A percentile compares a stretch with the other conserved stretches of the same genome.
These are phyloP conservation scores for Prototheca stagnorum DNA, from an alignment of 163 green algal genomes.

Conservation along the genomic window DNA sequence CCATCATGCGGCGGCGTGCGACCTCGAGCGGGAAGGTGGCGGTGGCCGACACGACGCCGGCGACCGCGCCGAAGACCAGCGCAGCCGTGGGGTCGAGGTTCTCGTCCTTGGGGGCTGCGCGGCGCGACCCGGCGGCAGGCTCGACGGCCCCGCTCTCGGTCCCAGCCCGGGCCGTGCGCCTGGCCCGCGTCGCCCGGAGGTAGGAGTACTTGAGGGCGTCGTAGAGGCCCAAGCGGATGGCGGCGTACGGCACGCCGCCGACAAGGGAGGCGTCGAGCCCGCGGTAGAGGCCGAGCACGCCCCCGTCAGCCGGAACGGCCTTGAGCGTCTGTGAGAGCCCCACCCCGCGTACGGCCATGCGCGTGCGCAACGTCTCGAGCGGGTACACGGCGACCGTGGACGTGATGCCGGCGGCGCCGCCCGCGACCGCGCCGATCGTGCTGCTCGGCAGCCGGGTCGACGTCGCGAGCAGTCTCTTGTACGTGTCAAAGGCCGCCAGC, in stretches of 20 bases:
- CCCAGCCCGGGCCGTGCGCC: too few species aligned
- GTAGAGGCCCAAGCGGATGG: conserved; percentile 21
- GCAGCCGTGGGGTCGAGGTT: conserved; percentile 6
- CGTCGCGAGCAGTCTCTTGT: conserved; percentile 14
- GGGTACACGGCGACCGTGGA: conserved; percentile 18
- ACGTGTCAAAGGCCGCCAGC: conserved; percentile 25
- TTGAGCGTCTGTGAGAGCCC: conserved; percentile 7
- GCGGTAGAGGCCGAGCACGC: conserved; percentile 19
- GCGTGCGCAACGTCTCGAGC: conserved; percentile 24
- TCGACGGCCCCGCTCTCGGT: too few species aligned
- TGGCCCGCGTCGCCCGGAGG: conserved; percentile 1
- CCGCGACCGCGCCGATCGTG: conserved; percentile 6
- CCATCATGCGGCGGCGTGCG: conserved; percentile 19
- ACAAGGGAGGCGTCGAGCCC: conserved; percentile 23
- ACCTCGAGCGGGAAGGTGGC: conserved; percentile 32
- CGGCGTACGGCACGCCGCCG: conserved; percentile 24
- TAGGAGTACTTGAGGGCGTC: conserved; percentile 18
- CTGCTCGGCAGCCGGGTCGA: background rate
- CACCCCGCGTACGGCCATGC: conserved; percentile 14
- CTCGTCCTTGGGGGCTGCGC: conserved; percentile 1
- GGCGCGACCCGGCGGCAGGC: too few species aligned
- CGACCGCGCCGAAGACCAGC: conserved; percentile 8
- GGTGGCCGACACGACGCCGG: conserved; percentile 14
- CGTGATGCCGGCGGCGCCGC: conserved; percentile 10
- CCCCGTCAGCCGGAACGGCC: conserved; percentile 5